Base-by-base conservation (phyloP, 768 basidiomycete species). In the Trametes cubensis region DNA sequence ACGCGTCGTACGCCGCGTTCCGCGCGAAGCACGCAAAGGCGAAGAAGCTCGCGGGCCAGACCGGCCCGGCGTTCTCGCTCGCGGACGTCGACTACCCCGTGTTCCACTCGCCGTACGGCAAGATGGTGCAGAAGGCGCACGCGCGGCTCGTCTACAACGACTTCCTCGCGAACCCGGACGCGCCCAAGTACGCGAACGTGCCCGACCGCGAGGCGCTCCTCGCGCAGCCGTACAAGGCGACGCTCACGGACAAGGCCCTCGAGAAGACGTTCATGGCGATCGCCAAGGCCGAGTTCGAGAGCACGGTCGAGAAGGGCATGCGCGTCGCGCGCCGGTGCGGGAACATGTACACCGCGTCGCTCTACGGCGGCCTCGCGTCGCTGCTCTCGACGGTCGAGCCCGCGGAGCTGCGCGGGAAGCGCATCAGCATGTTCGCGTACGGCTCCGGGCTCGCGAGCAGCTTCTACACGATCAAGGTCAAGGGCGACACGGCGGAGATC, bases 61-160 rank as follows among this genome's bases (percentile, higher is more conserved):
- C 72, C 59, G 73, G 70, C 50, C 71, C 78, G 2, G 69, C 79
- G 34, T 92, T 94, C 78, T 89, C 90, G 8, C 82, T 93, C 48
- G 87, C 89, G 54, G 84, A 87, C 67, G 84, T 97, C 70, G 96
- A 98, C 78, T 98, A 93, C 74, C 83, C 90, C 66, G 86, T 95
- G 69, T 95, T 98, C 87, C 97, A 99, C 82, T 90, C 89, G 61
- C 97, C 97, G 0, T 99, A 98, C 76, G 96, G 97, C 79, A 99
- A 99, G 80, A 92, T 97, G 74, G 95, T 97, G 56, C 91, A 97
- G 75, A 99, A 98, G 79, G 95, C 93, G 46, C 89, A 96, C 74
- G 96, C 92, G 40, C 92, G 97, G 60, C 80, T 98, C 73, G 80
- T 88, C 71, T 95, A 85, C 80, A 92, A 95, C 75, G 97, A 99